Percentiles rank a stretch among this genome's conserved stretches.
These are phyloP conservation scores for Fusarium sp. DNA, from an alignment of 2,329 filamentous ascomycete species.

Conservation along the genomic window DNA sequence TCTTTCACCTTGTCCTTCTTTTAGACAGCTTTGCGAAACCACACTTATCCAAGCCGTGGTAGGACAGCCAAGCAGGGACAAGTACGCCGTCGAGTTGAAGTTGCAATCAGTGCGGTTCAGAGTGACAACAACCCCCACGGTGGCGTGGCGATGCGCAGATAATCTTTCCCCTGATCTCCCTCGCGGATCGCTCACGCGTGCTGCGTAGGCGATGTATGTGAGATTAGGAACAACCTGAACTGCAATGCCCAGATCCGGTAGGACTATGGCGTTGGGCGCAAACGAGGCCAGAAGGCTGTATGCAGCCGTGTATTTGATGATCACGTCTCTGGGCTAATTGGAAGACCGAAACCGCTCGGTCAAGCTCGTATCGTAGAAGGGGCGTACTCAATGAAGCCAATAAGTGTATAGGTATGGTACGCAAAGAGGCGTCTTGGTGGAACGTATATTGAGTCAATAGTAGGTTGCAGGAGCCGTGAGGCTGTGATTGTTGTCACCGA, in stretches of 20 bases:
- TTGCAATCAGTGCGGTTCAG: constrained; percentile 26
- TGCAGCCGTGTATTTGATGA: constrained; percentile 41
- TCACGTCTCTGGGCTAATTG: constrained; percentile 35
- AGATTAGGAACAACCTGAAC: constrained; percentile 13
- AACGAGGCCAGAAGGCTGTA: constrained; percentile 36
- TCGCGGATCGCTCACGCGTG: constrained; percentile 25
- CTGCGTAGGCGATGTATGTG: constrained; percentile 31
- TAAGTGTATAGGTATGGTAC: constrained; percentile 38
- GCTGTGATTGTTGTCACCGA: constrained; percentile 37
- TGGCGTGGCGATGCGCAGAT: constrained; percentile 35
- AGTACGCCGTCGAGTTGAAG: constrained; percentile 35
- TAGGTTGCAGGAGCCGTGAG: constrained; percentile 30
- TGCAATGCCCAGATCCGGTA: constrained; percentile 32
- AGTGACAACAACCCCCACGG: constrained; percentile 34
- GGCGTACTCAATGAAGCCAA: constrained; percentile 37
- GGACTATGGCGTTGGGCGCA: constrained; percentile 38
- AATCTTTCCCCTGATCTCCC: constrained; percentile 25
- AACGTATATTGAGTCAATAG: constrained; percentile 40
- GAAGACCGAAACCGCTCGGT: constrained; percentile 41
- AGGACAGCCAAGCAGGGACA: constrained; percentile 46
- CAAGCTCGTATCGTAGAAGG: constrained; percentile 48
- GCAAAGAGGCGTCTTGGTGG: constrained; percentile 40
- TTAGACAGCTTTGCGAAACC: constrained; percentile 47
- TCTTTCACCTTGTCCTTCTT: constrained; percentile 39
- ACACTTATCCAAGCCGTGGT: constrained; percentile 48